phyloP scores from a whole-genome alignment of 1,284 basidiomycete species.

The Uromyces viciae-fabae region DNA sequence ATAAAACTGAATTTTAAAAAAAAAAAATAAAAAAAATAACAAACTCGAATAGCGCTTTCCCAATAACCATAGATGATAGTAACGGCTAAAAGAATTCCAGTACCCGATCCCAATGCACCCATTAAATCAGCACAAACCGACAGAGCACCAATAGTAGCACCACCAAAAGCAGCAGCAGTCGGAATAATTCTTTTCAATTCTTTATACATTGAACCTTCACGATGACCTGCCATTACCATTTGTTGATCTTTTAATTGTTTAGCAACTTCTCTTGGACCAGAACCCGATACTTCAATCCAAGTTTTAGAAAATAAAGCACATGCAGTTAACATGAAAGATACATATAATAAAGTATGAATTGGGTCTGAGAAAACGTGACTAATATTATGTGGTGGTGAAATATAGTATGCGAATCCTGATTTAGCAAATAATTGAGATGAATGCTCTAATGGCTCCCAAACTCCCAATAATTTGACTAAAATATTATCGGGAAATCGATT shows the following conservation, averaged over 20 bases:
- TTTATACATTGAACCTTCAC: conserved; percentile 97
- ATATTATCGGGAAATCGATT: conserved; percentile 86
- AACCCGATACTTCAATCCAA: conserved; percentile 97
- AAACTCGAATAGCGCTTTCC: conserved; percentile 44
- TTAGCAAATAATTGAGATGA: conserved; percentile 82
- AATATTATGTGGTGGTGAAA: conserved; percentile 90
- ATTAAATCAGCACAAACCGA: conserved; percentile 94
- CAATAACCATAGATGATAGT: conserved; percentile 91
- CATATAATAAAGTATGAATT: conserved; percentile 86
- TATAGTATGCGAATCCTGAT: conserved; percentile 94
- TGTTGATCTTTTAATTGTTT: conserved; percentile 98
- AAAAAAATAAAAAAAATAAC: background rate
- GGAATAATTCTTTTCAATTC: conserved; percentile 96
- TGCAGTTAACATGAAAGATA: conserved; percentile 85
- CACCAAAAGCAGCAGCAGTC: conserved; percentile 93
- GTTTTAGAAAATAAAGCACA: conserved; percentile 98
- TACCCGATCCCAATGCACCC: conserved; percentile 92
- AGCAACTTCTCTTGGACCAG: conserved; percentile 89
- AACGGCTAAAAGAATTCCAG: conserved; percentile 95
- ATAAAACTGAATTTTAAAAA: background rate
- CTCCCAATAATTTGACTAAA: conserved; percentile 81
- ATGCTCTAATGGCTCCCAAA: conserved; percentile 96
- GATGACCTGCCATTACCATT: conserved; percentile 97
- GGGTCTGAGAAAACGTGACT: conserved; percentile 83
- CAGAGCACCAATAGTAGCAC: conserved; percentile 86